A percentile compares a stretch with the other conserved stretches of the same genome.
phyloP scores from a whole-genome alignment of 257 asterid species.

The Forsythia suspensa region DNA sequence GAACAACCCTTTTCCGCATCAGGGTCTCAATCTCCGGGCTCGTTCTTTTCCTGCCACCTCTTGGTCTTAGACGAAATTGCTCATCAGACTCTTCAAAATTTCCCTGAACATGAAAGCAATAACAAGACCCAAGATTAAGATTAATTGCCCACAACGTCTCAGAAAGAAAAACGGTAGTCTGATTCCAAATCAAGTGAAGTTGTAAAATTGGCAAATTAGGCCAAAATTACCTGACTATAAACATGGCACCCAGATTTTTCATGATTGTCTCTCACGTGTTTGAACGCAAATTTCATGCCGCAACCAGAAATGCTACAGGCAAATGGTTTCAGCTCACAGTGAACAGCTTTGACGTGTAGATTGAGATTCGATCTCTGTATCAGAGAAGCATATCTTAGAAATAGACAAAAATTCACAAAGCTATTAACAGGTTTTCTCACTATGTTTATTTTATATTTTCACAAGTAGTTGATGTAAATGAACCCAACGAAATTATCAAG shows the following conservation, averaged over 20 bases:
- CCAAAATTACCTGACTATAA: conserved; percentile 53
- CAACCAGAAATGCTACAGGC: conserved; percentile 63
- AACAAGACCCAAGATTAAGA: conserved; percentile 1
- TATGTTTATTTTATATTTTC: no score
- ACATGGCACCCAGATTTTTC: conserved; percentile 75
- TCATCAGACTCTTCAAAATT: conserved; percentile 70
- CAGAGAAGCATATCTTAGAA: neutral
- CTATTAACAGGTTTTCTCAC: neutral
- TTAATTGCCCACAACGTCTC: neutral
- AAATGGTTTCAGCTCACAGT: conserved; percentile 60
- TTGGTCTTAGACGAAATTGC: conserved; percentile 64
- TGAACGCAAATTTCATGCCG: conserved; percentile 67
- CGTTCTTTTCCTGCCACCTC: conserved; percentile 82
- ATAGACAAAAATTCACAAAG: neutral
- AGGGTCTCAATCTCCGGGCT: conserved; percentile 57
- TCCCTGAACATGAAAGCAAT: conserved; percentile 48
- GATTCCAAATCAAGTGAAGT: neutral
- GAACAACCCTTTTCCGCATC: conserved; percentile 67
- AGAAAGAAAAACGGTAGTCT: neutral
- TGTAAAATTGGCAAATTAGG: neutral
- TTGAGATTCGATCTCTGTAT: conserved; percentile 71
- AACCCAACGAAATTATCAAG: no score
- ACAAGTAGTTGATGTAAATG: no score
- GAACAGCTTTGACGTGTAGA: conserved; percentile 78
- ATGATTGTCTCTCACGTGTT: conserved; percentile 87